Conservation (phyloP, 306 rosid species). For the Ormosia emarginata region DNA sequence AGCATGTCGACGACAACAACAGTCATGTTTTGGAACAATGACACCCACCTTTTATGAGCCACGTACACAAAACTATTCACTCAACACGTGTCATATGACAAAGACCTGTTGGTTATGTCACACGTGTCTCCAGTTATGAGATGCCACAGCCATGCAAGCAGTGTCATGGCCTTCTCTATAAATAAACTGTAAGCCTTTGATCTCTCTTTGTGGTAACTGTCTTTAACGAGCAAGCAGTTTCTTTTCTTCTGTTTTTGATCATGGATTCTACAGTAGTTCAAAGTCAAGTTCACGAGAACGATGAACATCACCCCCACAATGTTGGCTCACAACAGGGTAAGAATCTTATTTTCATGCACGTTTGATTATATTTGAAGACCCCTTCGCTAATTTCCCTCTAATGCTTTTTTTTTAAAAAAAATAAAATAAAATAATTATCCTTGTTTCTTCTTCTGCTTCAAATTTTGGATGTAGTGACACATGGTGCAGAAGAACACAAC, state of each 20-base stretch:
- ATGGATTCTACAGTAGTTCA: conserved; percentile 36
- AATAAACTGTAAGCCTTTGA: neutral
- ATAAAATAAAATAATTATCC: neutral
- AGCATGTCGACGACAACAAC: neutral
- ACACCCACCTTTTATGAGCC: neutral
- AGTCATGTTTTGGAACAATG: neutral
- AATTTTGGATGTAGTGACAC: conserved; percentile 9
- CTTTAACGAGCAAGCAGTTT: neutral
- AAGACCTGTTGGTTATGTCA: conserved; percentile 4
- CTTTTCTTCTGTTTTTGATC: neutral
- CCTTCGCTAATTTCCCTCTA: neutral
- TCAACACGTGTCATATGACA: conserved; percentile 27
- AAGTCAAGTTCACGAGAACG: conserved; percentile 16
- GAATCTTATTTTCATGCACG: neutral
- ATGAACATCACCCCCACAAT: conserved; percentile 19
- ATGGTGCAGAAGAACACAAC: conserved; percentile 37
- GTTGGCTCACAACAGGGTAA: conserved; percentile 29
- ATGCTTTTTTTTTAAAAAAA: neutral
- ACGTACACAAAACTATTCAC: conserved; percentile 6
- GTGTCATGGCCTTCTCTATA: conserved; percentile 16
- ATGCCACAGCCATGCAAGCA: conserved; percentile 24
- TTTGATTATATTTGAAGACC: neutral
- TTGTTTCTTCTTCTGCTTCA: neutral
- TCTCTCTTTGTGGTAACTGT: neutral
- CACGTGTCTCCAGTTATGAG: conserved; percentile 25